phyloP scores from a whole-genome alignment of 352 stramenopile species.

The Globisporangium spiculum region DNA sequence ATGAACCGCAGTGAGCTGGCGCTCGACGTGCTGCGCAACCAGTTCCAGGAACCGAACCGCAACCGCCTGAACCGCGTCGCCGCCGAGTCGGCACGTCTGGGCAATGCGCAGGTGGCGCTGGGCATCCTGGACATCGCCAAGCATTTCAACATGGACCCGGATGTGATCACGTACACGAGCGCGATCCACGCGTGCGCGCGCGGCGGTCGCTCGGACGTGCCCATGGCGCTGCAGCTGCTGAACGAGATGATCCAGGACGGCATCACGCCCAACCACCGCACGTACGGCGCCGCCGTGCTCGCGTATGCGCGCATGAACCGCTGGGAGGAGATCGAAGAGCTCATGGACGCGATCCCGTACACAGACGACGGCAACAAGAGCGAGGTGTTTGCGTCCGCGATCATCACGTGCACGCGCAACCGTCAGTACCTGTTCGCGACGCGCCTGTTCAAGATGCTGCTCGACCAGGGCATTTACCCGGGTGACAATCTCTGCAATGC shows the following conservation, averaged over 20 bases:
- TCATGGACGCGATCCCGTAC: conserved; percentile 61
- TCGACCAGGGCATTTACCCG: conserved; percentile 64
- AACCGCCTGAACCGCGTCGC: conserved; percentile 68
- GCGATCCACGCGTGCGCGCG: conserved; percentile 79
- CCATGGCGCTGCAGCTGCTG: conserved; percentile 59
- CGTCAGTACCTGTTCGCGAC: conserved; percentile 58
- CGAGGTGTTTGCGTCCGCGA: conserved; percentile 68
- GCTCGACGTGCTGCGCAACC: conserved; percentile 57
- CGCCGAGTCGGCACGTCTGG: conserved; percentile 59
- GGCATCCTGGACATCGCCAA: conserved; percentile 68
- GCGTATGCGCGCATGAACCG: conserved; percentile 65
- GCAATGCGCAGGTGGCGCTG: conserved; percentile 64
- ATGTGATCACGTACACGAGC: conserved; percentile 78
- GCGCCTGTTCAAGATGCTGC: conserved; percentile 58
- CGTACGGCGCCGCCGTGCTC: conserved; percentile 69
- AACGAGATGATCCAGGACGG: conserved; percentile 69
- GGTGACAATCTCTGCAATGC: conserved; percentile 75
- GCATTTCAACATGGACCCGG: conserved; percentile 57
- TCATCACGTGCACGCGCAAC: conserved; percentile 76
- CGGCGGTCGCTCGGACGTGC: conserved; percentile 41
- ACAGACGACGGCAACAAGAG: conserved; percentile 49
- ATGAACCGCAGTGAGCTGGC: conserved; percentile 61
- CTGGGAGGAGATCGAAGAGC: conserved; percentile 66
- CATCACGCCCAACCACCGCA: conserved; percentile 65
- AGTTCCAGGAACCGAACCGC: conserved; percentile 44